These are phyloP conservation scores for Sarocladium brachiariae DNA, from an alignment of 2,329 filamentous ascomycete genomes.

Conservation along the genomic window DNA sequence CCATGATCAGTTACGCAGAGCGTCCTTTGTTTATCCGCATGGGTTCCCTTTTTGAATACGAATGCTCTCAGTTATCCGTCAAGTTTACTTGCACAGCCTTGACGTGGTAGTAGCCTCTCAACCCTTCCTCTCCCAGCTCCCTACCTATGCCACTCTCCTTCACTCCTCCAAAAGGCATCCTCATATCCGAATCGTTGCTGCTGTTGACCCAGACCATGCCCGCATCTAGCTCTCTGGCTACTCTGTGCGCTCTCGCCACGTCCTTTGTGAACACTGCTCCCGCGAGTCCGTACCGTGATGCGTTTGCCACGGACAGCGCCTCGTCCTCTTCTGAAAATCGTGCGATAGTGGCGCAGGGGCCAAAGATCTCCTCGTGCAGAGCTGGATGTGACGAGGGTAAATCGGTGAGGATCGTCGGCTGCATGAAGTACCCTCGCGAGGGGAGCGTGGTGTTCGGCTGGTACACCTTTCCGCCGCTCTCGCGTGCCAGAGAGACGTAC, in stretches of 20 bases:
- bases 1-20: too few relatives aligned
- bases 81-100: slow-evolving; percentile 25
- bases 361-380: slow-evolving; percentile 25
- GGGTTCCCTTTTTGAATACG: too few relatives aligned
- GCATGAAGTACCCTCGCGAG: slow-evolving; percentile 20
- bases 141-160: slow-evolving; percentile 26
- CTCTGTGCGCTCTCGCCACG: slow-evolving; percentile 32
- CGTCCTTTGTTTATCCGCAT: too few relatives aligned
- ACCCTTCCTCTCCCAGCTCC: slow-evolving; percentile 23
- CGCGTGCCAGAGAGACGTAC: slow-evolving; percentile 28
- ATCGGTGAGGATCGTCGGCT: slow-evolving; percentile 23
- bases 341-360: slow-evolving; percentile 21
- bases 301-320: slow-evolving; percentile 22
- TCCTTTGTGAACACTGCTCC: slow-evolving; percentile 49
- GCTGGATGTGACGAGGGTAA: slow-evolving; percentile 17
- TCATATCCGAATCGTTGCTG: slow-evolving; percentile 24
- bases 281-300: slow-evolving; percentile 47
- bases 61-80: too few relatives aligned
- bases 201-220: slow-evolving; percentile 40
- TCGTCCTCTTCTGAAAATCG: slow-evolving; percentile 22
- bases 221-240: slow-evolving; percentile 44
- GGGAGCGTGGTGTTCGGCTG: slow-evolving; percentile 22
- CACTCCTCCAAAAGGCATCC: slow-evolving; percentile 26
- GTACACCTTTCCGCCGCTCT: slow-evolving; percentile 54
- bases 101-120: slow-evolving; percentile 21